Conservation (phyloP, 345 rosid species). For the Barbarea vulgaris region DNA sequence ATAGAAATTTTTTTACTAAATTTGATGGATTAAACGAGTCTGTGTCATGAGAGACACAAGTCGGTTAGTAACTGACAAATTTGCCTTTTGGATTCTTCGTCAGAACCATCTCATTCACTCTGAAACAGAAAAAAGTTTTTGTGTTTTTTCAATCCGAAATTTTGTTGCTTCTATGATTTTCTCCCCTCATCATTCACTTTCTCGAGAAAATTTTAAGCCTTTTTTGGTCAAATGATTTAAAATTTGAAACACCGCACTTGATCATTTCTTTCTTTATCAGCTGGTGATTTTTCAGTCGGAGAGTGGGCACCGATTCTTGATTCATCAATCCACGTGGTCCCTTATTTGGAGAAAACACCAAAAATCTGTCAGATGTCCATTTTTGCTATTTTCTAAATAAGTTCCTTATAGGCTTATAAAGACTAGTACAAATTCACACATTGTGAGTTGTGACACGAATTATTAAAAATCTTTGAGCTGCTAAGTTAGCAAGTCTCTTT, state of each 20-base stretch:
- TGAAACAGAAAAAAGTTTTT: not conserved
- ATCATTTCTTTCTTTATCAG: slow-evolving; percentile 7
- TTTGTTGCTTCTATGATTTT: slow-evolving; percentile 19
- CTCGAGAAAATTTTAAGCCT: no score
- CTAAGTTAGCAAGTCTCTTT: slow-evolving; percentile 14
- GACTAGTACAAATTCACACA: not conserved
- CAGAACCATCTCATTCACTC: slow-evolving; percentile 21
- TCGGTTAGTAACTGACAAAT: slow-evolving; percentile 43
- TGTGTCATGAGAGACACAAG: slow-evolving; percentile 40
- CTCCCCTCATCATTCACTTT: slow-evolving; percentile 26
- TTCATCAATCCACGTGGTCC: slow-evolving; percentile 62
- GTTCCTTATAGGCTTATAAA: no score
- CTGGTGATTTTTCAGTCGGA: not conserved
- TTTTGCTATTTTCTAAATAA: slow-evolving; percentile 33
- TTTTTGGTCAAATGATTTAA: no score
- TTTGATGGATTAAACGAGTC: slow-evolving; percentile 34
- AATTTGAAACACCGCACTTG: slow-evolving; percentile 28
- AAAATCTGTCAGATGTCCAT: slow-evolving; percentile 46
- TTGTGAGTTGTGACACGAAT: not conserved
- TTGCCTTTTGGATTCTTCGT: slow-evolving; percentile 36
- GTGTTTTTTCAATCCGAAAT: not conserved
- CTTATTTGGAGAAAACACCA: slow-evolving; percentile 49
- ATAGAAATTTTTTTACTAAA: slow-evolving; percentile 25
- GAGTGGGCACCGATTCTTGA: slow-evolving; percentile 57
- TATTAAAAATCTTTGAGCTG: slow-evolving; percentile 7